phyloP scores from a whole-genome alignment of 2,329 filamentous ascomycete genomes.

The Colletotrichum shisoi region DNA sequence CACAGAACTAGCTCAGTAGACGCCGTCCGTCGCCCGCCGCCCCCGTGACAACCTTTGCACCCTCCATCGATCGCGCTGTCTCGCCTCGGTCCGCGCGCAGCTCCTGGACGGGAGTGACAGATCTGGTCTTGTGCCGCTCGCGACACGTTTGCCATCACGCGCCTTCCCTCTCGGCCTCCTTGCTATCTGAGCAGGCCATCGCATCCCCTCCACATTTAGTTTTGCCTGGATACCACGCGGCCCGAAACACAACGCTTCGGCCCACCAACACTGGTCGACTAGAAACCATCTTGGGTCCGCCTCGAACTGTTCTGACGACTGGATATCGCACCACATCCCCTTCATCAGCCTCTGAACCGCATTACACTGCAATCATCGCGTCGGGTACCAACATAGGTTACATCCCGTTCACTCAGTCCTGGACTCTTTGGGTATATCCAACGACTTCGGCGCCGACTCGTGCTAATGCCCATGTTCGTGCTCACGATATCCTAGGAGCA shows the following conservation, averaged over 20 bases:
- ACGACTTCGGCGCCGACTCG: conserved; percentile 6
- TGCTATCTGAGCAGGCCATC: conserved; percentile 3
- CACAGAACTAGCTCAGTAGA: conserved; percentile 30
- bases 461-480: conserved; percentile 4
- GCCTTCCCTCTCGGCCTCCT: conserved; percentile 3
- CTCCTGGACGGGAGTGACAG: conserved; percentile 1
- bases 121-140: conserved; percentile 22
- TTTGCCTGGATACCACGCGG: conserved; percentile 7
- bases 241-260: conserved; percentile 12
- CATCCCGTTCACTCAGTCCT: conserved; percentile 9
- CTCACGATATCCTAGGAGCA: conserved; percentile 1
- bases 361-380: conserved; percentile 6
- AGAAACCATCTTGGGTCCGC: not conserved
- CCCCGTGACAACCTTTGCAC: conserved; percentile 12
- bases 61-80: conserved; percentile 11
- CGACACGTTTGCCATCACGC: conserved; percentile 11
- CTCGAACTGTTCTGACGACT: not conserved
- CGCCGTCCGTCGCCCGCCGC: conserved; percentile 22
- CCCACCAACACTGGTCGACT: not conserved
- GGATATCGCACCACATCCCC: conserved; percentile 2
- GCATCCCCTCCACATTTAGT: not conserved
- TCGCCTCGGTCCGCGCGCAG: conserved; percentile 24
- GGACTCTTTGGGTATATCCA: conserved; percentile 10
- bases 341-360: not conserved
- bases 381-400: conserved; percentile 9